phyloP scores from a whole-genome alignment of 768 basidiomycete species.

The Stropharia rugosoannulata region DNA sequence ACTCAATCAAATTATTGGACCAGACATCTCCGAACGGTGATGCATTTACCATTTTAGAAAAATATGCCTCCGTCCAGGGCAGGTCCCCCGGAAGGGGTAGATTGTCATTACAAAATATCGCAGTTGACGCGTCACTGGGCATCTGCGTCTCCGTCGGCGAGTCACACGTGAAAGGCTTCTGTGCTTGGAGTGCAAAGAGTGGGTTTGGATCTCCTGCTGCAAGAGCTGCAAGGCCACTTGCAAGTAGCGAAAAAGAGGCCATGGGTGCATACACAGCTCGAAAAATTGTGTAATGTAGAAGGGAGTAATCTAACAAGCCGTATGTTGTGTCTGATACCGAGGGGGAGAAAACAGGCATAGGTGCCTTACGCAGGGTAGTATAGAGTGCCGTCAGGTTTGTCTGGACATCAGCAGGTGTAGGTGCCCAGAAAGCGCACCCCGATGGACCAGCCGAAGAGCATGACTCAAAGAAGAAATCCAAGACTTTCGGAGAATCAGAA shows the following conservation, averaged over 20 bases:
- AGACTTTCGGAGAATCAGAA: constrained; percentile 32
- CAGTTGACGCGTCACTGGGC: constrained; percentile 17
- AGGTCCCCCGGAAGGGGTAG: constrained; percentile 32
- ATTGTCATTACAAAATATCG: constrained; percentile 35
- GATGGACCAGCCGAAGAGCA: constrained; percentile 37
- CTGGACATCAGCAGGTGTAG: constrained; percentile 29
- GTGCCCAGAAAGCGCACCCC: constrained; percentile 37
- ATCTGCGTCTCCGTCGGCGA: constrained; percentile 18
- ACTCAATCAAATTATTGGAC: constrained; percentile 26
- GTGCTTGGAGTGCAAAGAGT: no score
- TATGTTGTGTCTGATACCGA: constrained; percentile 22
- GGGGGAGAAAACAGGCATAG: constrained; percentile 27
- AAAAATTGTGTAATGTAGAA: constrained; percentile 30
- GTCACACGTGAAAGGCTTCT: no score
- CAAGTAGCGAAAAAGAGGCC: constrained; percentile 29
- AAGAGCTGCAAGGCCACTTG: constrained; percentile 34
- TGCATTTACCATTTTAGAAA: constrained; percentile 25
- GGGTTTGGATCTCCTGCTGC: constrained; percentile 22
- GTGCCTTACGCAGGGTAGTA: constrained; percentile 26
- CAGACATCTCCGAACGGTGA: constrained; percentile 34
- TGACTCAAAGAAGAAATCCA: constrained; percentile 33
- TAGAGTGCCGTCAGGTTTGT: constrained; percentile 35
- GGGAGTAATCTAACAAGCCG: constrained; percentile 35
- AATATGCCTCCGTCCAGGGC: constrained; percentile 30
- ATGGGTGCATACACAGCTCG: constrained; percentile 34